phyloP scores from a whole-genome alignment of 139 green algal species.

The Picochlorum sp. region DNA sequence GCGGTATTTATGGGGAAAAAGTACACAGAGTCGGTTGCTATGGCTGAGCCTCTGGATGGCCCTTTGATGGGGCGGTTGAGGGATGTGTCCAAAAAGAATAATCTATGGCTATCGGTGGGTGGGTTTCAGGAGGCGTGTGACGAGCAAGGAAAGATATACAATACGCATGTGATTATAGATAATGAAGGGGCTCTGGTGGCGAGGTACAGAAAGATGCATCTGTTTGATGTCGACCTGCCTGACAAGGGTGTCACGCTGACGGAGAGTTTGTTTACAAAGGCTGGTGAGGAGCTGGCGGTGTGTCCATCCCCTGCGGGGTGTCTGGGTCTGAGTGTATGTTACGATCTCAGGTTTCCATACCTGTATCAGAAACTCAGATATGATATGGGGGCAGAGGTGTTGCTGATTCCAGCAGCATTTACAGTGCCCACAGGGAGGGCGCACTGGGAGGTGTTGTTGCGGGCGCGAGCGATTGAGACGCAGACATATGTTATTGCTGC shows the following conservation, averaged over 20 bases:
- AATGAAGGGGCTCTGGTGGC: conserved; percentile 35
- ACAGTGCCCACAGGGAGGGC: conserved; percentile 58
- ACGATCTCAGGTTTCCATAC: conserved; percentile 93
- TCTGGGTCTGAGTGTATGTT: conserved; percentile 85
- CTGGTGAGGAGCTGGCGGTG: conserved; percentile 54
- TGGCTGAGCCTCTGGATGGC: conserved; percentile 58
- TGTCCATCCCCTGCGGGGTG: conserved; percentile 56
- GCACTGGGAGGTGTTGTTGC: conserved; percentile 94
- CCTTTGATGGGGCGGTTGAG: conserved; percentile 47
- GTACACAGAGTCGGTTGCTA: conserved; percentile 45
- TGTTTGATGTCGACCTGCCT: conserved; percentile 89
- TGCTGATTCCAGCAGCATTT: conserved; percentile 67
- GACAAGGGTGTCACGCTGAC: conserved; percentile 68
- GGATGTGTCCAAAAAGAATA: conserved; percentile 49
- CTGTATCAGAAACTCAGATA: conserved; percentile 78
- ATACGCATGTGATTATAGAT: conserved; percentile 81
- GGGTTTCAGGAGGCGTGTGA: conserved; percentile 70
- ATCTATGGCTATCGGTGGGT: conserved; percentile 86
- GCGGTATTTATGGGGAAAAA: conserved; percentile 77
- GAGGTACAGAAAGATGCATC: conserved; percentile 77
- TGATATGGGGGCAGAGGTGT: conserved; percentile 56
- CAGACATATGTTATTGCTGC: conserved; percentile 89
- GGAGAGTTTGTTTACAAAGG: conserved; percentile 65
- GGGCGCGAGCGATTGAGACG: conserved; percentile 86
- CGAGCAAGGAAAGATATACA: conserved; percentile 51